Evolutionary conservation across 176 grass and related monocot genomes (phyloP).

Genomic region (Saccharum spontaneum): DNA sequence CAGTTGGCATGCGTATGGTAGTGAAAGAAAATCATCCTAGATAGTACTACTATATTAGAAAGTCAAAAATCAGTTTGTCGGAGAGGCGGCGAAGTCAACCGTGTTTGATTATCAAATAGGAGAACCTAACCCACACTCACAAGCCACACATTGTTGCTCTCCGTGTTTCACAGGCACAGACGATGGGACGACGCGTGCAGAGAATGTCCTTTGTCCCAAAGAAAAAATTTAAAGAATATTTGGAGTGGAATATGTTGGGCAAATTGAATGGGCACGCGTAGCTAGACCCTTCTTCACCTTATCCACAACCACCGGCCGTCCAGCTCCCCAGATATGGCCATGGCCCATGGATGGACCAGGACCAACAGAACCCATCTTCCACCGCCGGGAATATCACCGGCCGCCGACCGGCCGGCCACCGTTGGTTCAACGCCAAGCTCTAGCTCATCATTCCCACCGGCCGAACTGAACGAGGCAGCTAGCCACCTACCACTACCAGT

Average conservation of each 20-base stretch:
- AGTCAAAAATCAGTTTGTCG: neutral
- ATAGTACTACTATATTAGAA: too few species aligned
- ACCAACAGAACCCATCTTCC: neutral
- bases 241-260: neutral
- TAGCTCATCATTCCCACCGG: neutral
- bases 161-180: neutral
- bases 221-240: neutral
- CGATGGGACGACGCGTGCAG: neutral
- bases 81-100: neutral
- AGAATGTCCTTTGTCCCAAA: neutral
- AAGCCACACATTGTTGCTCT: neutral
- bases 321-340: too few species aligned
- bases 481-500: neutral
- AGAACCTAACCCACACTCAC: conserved; percentile 11
- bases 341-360: too few species aligned
- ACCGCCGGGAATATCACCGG: neutral
- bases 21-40: too few species aligned
- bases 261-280: neutral
- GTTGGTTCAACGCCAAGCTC: neutral
- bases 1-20: too few species aligned
- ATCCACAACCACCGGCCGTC: too few species aligned
- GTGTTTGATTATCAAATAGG: neutral
- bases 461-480: neutral
- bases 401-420: neutral
- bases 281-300: too few species aligned